Percentiles rank a stretch among this genome's conserved stretches.
Conservation (phyloP, 495 filamentous ascomycete species). For the Penicillium riverlandense region DNA sequence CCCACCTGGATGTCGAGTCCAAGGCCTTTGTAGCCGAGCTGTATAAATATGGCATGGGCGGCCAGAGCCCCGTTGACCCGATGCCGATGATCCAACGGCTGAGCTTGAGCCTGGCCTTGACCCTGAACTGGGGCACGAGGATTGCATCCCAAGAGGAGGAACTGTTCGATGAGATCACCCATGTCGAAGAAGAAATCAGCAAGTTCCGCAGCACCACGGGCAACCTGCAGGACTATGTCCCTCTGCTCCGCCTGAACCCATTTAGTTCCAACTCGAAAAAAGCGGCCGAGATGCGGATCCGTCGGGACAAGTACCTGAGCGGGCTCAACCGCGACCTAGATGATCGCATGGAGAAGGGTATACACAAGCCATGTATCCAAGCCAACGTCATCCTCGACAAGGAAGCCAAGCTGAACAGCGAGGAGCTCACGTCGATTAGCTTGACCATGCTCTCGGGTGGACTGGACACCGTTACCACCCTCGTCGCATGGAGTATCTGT, state of each 20-base stretch:
- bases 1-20: slow-evolving; percentile 54
- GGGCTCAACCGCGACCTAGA: slow-evolving; percentile 46
- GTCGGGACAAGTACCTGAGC: slow-evolving; percentile 53
- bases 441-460: slow-evolving; percentile 58
- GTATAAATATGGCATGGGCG: slow-evolving; percentile 45
- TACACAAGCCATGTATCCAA: slow-evolving; percentile 56
- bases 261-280: slow-evolving; percentile 42
- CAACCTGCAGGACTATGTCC: slow-evolving; percentile 60
- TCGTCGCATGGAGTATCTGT: slow-evolving; percentile 56
- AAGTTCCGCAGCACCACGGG: slow-evolving; percentile 53
- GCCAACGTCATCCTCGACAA: slow-evolving; percentile 57
- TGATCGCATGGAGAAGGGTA: slow-evolving; percentile 50
- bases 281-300: slow-evolving; percentile 50
- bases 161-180: slow-evolving; percentile 55
- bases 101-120: slow-evolving; percentile 48
- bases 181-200: slow-evolving; percentile 55
- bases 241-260: slow-evolving; percentile 50
- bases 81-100: slow-evolving; percentile 56
- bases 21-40: slow-evolving; percentile 53
- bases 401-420: slow-evolving; percentile 49
- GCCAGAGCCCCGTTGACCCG: slow-evolving; percentile 47
- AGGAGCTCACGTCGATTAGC: slow-evolving; percentile 56
- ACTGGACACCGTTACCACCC: slow-evolving; percentile 55
- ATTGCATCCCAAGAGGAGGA: slow-evolving; percentile 49
- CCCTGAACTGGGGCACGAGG: slow-evolving; percentile 57